Evolutionary conservation across 352 stramenopile genomes (phyloP), one percentile per base, ranked within the genome.

Genomic region (Phytophthora litchii): DNA sequence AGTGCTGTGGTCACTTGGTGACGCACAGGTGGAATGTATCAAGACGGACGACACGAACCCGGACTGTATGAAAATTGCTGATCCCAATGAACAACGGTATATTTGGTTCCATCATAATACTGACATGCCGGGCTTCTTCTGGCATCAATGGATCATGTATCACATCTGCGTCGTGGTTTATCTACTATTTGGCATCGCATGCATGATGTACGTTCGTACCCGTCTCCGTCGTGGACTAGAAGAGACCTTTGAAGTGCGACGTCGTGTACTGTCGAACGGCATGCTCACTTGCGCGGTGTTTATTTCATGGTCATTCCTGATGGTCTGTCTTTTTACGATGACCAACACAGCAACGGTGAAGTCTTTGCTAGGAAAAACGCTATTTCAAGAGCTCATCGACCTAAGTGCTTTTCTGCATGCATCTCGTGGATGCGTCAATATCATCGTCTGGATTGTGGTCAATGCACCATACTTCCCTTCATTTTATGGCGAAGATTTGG

Each of bases 91-190:
- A 11, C 67, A 83, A 50, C 69, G 84, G 5, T 92, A 88, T 53
- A 91, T 86, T 50, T 92, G 83, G 83, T 92, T 94, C 50, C 83
- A 92, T 49, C 79, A 94, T 48, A 92, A 92, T 48, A 91, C 78
- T 0, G 72, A 92, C 42, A 82, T 86, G 53, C 78, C 78, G 4
- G 76, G 74, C 35, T 91, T 93, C 62, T 91, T 92, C 54, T 88
- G 81, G 78, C 79, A 93, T 35, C 79, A 87, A 32, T 93, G 83
- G 86, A 81, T 92, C 31, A 56, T 89, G 21, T 95, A 94, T 54
- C 86, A 95, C 52, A 45, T 86, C 32, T 95, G 83, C 56, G 82
- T 95, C 48, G 69, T 91, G 19, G 60, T 80, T 1, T 94, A 92
- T 47, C 67, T 95, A 32, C 40, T 95, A 19, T 91, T 95, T 19